A percentile compares a stretch with the other conserved stretches of the same genome.
phyloP scores from a whole-genome alignment of 164 flowering plant genomes.

The Kalanchoe fedtschenkoi region DNA sequence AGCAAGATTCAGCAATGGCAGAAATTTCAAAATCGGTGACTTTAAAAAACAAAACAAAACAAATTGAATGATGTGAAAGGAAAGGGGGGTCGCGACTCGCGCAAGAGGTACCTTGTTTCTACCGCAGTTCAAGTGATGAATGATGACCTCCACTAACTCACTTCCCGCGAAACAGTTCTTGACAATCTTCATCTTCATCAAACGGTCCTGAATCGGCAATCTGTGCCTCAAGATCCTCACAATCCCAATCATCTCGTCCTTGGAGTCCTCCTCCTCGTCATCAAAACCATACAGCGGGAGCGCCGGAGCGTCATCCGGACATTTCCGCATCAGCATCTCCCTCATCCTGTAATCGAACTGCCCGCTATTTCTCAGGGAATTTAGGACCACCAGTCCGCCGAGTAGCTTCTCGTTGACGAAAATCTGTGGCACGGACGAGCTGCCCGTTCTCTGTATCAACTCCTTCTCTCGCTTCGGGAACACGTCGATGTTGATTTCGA shows the following conservation, averaged over 20 bases:
- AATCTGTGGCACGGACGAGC: conserved; percentile 58
- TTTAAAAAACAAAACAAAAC: neutral
- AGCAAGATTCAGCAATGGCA: neutral
- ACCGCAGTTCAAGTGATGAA: conserved; percentile 55
- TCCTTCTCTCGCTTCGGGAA: conserved; percentile 64
- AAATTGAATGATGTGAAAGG: neutral
- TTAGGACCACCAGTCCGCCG: conserved; percentile 79
- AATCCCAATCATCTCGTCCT: conserved; percentile 48
- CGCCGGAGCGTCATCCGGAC: conserved; percentile 54
- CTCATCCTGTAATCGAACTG: conserved; percentile 41
- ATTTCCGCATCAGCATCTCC: conserved; percentile 44
- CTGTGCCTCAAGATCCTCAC: conserved; percentile 60
- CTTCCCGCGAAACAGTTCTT: conserved; percentile 71
- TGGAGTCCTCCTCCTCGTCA: conserved; percentile 31
- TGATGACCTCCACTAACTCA: conserved; percentile 58
- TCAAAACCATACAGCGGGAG: conserved; percentile 78
- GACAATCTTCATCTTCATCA: conserved; percentile 71
- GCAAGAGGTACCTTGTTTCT: conserved; percentile 42
- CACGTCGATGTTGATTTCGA: conserved; percentile 86
- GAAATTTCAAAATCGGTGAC: neutral
- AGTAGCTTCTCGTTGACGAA: conserved; percentile 76
- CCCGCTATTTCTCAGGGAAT: conserved; percentile 74
- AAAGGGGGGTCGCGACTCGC: no score
- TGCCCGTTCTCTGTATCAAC: conserved; percentile 50
- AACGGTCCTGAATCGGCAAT: conserved; percentile 74